phyloP scores from a whole-genome alignment of 2,329 filamentous ascomycete species.

The Tolypocladium pustulatum region DNA sequence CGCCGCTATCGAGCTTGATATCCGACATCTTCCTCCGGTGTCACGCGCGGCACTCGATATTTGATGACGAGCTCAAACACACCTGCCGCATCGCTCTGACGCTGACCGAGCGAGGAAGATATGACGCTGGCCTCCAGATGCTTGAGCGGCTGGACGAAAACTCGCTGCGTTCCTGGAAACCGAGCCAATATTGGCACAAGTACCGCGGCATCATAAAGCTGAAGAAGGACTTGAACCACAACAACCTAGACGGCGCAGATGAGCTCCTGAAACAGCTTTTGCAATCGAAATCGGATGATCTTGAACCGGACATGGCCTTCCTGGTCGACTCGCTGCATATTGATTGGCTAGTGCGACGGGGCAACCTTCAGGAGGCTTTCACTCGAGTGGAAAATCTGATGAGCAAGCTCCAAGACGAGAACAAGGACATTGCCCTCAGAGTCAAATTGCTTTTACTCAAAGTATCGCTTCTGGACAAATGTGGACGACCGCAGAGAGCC shows the following conservation, averaged over 20 bases:
- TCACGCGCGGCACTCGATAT: constrained; percentile 44
- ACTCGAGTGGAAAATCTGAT: constrained; percentile 35
- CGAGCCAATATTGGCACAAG: constrained; percentile 62
- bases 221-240: constrained; percentile 48
- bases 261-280: constrained; percentile 40
- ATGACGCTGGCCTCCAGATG: constrained; percentile 49
- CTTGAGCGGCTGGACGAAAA: constrained; percentile 42
- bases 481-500: constrained; percentile 59
- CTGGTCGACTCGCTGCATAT: constrained; percentile 41
- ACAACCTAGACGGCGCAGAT: constrained; percentile 40
- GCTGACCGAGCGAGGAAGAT: constrained; percentile 56
- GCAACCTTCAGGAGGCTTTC: constrained; percentile 37
- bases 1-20: constrained; percentile 43
- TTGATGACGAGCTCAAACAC: constrained; percentile 72
- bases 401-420: constrained; percentile 29
- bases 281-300: constrained; percentile 37
- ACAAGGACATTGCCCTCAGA: constrained; percentile 50
- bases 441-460: constrained; percentile 65
- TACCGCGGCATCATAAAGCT: constrained; percentile 58
- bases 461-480: constrained; percentile 56
- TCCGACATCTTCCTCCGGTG: constrained; percentile 69
- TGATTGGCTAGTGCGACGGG: constrained; percentile 37
- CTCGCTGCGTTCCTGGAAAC: constrained; percentile 61
- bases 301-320: constrained; percentile 42
- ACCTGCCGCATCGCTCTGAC: constrained; percentile 56